Base-by-base conservation (phyloP, 352 stramenopile genomes). In the Thraustochytrium striatum region DNA sequence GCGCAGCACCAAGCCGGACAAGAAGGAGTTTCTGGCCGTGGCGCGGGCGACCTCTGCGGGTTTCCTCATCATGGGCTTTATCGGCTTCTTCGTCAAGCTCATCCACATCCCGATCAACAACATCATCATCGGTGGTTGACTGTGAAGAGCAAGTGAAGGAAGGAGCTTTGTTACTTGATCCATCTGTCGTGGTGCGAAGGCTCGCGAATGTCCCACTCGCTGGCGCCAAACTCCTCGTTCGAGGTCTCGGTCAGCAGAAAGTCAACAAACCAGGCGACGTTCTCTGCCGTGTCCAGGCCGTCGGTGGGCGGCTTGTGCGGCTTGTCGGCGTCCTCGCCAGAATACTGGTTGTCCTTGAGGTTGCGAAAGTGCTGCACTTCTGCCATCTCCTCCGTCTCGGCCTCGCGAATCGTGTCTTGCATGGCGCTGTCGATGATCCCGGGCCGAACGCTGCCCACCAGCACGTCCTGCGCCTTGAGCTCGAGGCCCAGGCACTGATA, bases 31-130 rank as follows among this genome's bases (percentile, higher is more conserved):
- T 33, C 28, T 58, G 58, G 39, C 55, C n/a, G 53, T 47, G 8
- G 70, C 58, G n/a, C 39, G 33, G 38, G 47, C 70, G 16, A 47
- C 53, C 8, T 44, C 55, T 5, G 87, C 98, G 84, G 94, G 96
- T 72, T 99, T 99, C 87, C 86, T 98, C 70, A 96, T 99, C 84
- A 98, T 99, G 94, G 94, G 97, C 83, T 98, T 99, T 86, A 97
- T 99, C 85, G 96, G 96, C 78, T 99, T 99, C 90, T 99, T 99
- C 86, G 95, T 99, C 81, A 99, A 99, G 91, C 91, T 99, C 72
- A 92, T 99, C 85, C 95, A 99, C 89, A 99, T 99, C 84, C 96
- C 96, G 50, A 99, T 99, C 88, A 99, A 99, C 91, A 98, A 99
- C 89, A 99, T 99, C 88, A 89, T 99, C 41, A 92, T 98, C 79